Evolutionary conservation across 371 early-diverging fungal species (phyloP), one percentile per base, ranked within the genome.

Genomic region (Saksenaea vasiformis): DNA sequence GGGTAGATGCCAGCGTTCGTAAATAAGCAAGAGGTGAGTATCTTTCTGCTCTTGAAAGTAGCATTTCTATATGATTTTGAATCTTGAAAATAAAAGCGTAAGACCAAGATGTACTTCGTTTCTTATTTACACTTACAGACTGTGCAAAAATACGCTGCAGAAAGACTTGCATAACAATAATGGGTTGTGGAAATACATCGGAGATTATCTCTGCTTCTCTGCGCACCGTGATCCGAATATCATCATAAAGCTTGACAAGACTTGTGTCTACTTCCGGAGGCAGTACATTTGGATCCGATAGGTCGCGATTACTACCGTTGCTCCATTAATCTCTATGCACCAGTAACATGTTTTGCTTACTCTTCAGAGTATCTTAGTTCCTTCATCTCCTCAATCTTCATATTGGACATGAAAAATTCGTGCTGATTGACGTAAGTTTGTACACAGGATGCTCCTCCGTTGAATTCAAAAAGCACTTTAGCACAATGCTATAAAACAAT

Each of bases 401-500:
- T 78, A 61, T 91, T 87, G 26, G 92, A 90, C 73, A 94, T 88
- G 67, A 98, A 97, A 66, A 98, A 96, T 61, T 93, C 93, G 67
- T 98, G 97, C 71, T 97, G 98, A 77, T 95, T 96, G 36, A 98
- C 91, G 67, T 96, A 98, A 7, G 88, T 91, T 66, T 95, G 95
- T 14, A 97, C 89, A 67, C 95, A 95, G 0, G 96, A 96, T 53
- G 89, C 85, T 27, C 98, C 98, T 26, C 98, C 98, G 66, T 98
- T 98, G 78, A 97, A 95, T 56, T 96, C 95, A 55, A 89, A 84
- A 56, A 98, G 77, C 2, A 93, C 89, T 63, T 87, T 87, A 31
- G 97, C 95, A 64, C 89, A 91, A 43, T 88, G 86, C 94, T 93
- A 78, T 31, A 47, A 57, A 54, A 34, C 67, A 34, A 47, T 22